These are phyloP conservation scores for Magnaporthiopsis rhizophila DNA, from an alignment of 2,329 filamentous ascomycete genomes.

Conservation along the genomic window DNA sequence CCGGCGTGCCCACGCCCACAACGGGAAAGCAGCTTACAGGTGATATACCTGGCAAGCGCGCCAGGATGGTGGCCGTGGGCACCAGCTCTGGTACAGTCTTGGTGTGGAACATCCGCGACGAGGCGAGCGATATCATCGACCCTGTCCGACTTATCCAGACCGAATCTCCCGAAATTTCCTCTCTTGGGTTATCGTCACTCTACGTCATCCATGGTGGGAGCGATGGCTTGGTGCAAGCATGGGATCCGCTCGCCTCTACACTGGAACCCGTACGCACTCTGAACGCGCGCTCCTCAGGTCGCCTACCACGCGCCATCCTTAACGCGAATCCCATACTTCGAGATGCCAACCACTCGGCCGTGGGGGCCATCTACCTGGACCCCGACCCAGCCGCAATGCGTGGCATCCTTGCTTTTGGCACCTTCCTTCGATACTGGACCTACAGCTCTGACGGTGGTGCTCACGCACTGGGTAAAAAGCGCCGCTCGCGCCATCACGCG, in stretches of 20 bases:
- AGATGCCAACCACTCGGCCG: conserved; percentile 70
- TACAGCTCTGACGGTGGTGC: conserved; percentile 69
- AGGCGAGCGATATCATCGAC: conserved; percentile 48
- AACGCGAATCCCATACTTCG: conserved; percentile 48
- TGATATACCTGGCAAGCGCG: conserved; percentile 78
- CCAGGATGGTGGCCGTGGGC: conserved; percentile 72
- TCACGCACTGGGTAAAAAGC: conserved; percentile 68
- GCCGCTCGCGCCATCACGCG: conserved; percentile 59
- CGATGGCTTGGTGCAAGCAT: conserved; percentile 90
- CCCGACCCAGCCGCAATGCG: conserved; percentile 79
- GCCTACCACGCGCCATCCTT: conserved; percentile 65
- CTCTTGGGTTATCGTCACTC: conserved; percentile 72
- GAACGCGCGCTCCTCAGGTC: conserved; percentile 74
- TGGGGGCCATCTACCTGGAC: conserved; percentile 77
- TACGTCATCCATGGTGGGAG: conserved; percentile 90
- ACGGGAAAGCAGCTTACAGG: conserved; percentile 33
- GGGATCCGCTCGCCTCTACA: conserved; percentile 87
- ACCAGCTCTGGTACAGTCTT: conserved; percentile 71
- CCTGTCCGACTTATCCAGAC: conserved; percentile 81
- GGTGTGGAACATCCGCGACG: conserved; percentile 76
- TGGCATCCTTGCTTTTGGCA: conserved; percentile 80
- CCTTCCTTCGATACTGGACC: conserved; percentile 84
- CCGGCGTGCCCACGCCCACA: conserved; percentile 19
- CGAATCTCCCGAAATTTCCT: conserved; percentile 80
- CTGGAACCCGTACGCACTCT: conserved; percentile 74